Percentiles rank a stretch among this genome's conserved stretches.
These are phyloP conservation scores for Betula pendula DNA, from an alignment of 306 rosid genomes.

Conservation along the genomic window DNA sequence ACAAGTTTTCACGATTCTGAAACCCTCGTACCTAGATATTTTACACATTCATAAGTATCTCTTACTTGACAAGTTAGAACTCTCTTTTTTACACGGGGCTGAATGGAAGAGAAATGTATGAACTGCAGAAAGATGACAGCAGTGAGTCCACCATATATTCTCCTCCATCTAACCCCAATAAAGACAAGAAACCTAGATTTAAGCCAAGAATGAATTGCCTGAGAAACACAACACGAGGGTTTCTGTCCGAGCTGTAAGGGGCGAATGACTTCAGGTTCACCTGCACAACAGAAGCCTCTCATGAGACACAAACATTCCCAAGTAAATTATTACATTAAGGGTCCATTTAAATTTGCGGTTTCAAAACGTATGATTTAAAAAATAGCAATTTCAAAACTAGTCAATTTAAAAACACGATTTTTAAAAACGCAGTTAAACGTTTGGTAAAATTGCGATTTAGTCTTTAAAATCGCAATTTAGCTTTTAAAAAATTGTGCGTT, in stretches of 20 bases:
- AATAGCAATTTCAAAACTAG: too few relatives aligned
- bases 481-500: too few relatives aligned
- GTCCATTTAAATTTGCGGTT: too few relatives aligned
- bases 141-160: conserved; percentile 29
- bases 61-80: conserved; percentile 23
- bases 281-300: conserved; percentile 36
- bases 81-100: conserved; percentile 33
- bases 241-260: conserved; percentile 33
- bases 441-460: too few relatives aligned
- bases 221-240: conserved; percentile 42
- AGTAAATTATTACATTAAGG: not conserved
- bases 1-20: not conserved
- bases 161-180: conserved; percentile 31
- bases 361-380: too few relatives aligned
- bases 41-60: conserved; percentile 18
- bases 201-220: conserved; percentile 99
- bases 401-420: too few relatives aligned
- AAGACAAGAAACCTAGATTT: conserved; percentile 28
- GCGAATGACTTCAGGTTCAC: conserved; percentile 39
- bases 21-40: not conserved
- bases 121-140: conserved; percentile 30
- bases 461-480: too few relatives aligned
- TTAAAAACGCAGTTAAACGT: too few relatives aligned
- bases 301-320: conserved; percentile 24
- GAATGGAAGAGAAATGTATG: conserved; percentile 23